Percentiles rank a stretch among this genome's conserved stretches.
These are phyloP conservation scores for Trichophyton equinum DNA, from an alignment of 2,329 filamentous ascomycete species.

Conservation along the genomic window DNA sequence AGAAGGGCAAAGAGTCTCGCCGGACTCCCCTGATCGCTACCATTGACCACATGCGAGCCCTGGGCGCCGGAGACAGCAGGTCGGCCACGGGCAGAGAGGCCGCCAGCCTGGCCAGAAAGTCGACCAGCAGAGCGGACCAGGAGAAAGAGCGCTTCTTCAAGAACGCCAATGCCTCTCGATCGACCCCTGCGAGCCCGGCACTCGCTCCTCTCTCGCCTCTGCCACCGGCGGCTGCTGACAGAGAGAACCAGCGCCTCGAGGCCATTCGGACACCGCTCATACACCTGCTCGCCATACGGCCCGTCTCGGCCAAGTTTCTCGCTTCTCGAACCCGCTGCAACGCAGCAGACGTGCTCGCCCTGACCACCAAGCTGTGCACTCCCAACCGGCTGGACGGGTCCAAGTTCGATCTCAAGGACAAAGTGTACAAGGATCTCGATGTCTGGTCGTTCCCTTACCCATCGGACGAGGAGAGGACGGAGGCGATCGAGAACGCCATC, in stretches of 20 bases:
- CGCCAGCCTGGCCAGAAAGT: conserved; percentile 20
- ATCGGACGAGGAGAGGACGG: conserved; percentile 42
- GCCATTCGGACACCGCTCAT: conserved; percentile 36
- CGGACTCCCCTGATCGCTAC: conserved; percentile 34
- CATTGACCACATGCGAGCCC: conserved; percentile 26
- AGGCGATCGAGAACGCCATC: conserved; percentile 50
- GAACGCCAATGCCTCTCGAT: conserved; percentile 24
- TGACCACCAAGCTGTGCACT: conserved; percentile 42
- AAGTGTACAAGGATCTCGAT: conserved; percentile 49
- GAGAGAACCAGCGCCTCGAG: conserved; percentile 28
- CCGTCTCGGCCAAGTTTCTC: conserved; percentile 38
- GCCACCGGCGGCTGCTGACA: conserved; percentile 16
- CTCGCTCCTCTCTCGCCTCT: conserved; percentile 27
- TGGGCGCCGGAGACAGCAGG: conserved; percentile 26
- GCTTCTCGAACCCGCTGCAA: conserved; percentile 37
- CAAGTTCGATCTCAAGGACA: conserved; percentile 45
- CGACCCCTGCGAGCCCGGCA: conserved; percentile 31
- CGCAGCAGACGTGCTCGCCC: conserved; percentile 35
- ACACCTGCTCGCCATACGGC: conserved; percentile 43
- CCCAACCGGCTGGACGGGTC: conserved; percentile 37
- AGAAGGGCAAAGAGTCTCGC: conserved; percentile 50
- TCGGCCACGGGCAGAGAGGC: conserved; percentile 22
- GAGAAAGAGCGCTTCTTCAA: conserved; percentile 33
- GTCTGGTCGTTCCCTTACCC: conserved; percentile 50
- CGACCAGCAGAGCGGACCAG: conserved; percentile 27